Conservation (phyloP, 2,329 filamentous ascomycete species). For the Pseudogymnoascus pannorum region DNA sequence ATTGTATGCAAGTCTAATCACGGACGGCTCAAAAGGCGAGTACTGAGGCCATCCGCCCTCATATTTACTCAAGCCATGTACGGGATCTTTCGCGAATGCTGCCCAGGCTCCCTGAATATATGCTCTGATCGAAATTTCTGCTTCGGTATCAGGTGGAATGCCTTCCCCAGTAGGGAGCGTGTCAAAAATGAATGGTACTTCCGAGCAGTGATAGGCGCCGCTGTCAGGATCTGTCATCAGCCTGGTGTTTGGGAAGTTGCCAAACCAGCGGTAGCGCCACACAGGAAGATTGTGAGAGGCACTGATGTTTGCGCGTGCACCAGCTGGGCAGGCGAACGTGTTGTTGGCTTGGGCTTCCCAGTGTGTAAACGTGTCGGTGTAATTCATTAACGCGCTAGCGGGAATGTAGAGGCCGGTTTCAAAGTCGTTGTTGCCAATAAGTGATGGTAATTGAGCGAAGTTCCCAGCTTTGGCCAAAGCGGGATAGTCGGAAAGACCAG, state of each 20-base stretch:
- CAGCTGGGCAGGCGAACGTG: conserved; percentile 24
- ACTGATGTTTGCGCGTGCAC: conserved; percentile 23
- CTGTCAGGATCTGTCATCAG: conserved; percentile 23
- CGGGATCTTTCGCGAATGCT: conserved; percentile 34
- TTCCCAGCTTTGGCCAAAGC: conserved; percentile 17
- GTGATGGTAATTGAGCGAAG: conserved; percentile 22
- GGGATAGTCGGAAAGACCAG: conserved; percentile 26
- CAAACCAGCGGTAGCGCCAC: conserved; percentile 34
- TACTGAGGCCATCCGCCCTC: conserved; percentile 27
- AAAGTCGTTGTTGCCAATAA: conserved; percentile 30
- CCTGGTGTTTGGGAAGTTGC: conserved; percentile 30
- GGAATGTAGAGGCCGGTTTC: conserved; percentile 23
- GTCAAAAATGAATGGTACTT: conserved; percentile 30
- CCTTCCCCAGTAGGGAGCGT: conserved; percentile 17
- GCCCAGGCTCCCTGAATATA: conserved; percentile 35
- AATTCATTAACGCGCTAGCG: neutral
- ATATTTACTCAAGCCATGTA: conserved; percentile 27
- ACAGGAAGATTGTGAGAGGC: conserved; percentile 26
- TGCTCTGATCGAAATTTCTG: conserved; percentile 26
- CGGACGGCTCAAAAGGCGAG: conserved; percentile 18
- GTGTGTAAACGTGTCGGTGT: conserved; percentile 12
- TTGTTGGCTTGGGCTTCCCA: conserved; percentile 1
- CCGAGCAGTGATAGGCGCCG: conserved; percentile 31
- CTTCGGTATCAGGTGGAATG: conserved; percentile 21
- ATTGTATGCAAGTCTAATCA: conserved; percentile 25